Percentiles rank a stretch among this genome's conserved stretches.
Evolutionary conservation across 257 asterid genomes (phyloP).

Genomic region (Dorcoceras hygrometricum): DNA sequence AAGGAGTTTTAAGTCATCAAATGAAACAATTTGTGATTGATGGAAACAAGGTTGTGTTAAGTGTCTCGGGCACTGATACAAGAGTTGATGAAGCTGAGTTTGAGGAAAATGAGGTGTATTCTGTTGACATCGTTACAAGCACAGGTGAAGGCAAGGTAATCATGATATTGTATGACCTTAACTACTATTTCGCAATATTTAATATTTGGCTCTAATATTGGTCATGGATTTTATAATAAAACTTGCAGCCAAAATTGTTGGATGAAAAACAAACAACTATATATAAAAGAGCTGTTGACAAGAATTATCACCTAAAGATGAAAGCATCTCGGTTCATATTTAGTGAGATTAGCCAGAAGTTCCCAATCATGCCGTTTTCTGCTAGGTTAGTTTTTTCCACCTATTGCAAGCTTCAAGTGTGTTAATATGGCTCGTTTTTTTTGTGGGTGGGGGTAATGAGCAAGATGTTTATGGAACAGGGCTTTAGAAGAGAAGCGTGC

Average conservation of each 20-base stretch:
- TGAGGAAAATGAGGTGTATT: constrained; percentile 89
- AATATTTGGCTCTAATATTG: background rate
- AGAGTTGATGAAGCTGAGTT: constrained; percentile 94
- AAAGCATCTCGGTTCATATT: constrained; percentile 90
- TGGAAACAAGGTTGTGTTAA: constrained; percentile 88
- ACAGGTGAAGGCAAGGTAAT: constrained; percentile 95
- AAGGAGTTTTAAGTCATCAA: constrained; percentile 92
- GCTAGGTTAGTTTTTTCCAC: constrained; percentile 47
- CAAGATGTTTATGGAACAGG: constrained; percentile 37
- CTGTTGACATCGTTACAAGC: constrained; percentile 81
- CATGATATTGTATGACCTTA: background rate
- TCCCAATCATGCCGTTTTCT: constrained; percentile 84
- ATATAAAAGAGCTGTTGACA: constrained; percentile 91
- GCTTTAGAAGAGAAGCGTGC: constrained; percentile 97
- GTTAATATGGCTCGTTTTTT: background rate
- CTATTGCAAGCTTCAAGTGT: background rate
- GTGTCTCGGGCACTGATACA: constrained; percentile 67
- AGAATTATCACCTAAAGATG: constrained; percentile 79
- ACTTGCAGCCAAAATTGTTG: constrained; percentile 63
- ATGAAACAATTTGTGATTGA: constrained; percentile 93
- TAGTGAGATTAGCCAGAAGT: constrained; percentile 85
- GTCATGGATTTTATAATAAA: background rate
- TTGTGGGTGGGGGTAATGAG: constrained; percentile 9
- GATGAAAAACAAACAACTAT: constrained; percentile 96
- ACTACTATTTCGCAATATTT: background rate